Evolutionary conservation across 2,329 filamentous ascomycete genomes (phyloP).

Genomic region (Didymella arachidicola): DNA sequence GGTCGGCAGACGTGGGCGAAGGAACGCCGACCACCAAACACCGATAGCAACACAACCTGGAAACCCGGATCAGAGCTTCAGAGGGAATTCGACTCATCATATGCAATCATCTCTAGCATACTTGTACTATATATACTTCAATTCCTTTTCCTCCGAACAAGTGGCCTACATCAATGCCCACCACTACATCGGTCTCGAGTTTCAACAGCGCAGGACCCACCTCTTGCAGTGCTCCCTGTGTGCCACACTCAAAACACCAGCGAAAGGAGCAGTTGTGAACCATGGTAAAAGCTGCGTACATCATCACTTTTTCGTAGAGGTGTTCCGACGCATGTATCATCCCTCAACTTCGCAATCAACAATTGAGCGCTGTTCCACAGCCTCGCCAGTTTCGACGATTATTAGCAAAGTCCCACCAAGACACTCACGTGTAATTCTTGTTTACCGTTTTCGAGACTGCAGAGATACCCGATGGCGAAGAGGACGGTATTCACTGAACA

Average conservation of each 20-base stretch:
- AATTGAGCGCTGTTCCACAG: neutral
- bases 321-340: neutral
- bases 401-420: neutral
- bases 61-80: neutral
- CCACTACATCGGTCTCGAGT: neutral
- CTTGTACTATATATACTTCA: neutral
- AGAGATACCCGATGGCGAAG: neutral
- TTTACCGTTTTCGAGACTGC: neutral
- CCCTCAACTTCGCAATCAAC: neutral
- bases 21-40: neutral
- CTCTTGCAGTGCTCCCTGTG: neutral
- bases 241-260: neutral
- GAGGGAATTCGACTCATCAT: neutral
- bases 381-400: neutral
- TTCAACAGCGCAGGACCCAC: neutral
- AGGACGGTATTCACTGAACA: neutral
- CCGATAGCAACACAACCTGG: neutral
- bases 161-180: neutral
- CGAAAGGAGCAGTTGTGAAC: neutral
- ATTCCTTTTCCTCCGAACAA: neutral
- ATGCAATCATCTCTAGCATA: neutral
- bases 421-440: neutral
- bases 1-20: neutral
- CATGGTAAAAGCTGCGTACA: neutral
- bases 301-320: neutral